phyloP scores from a whole-genome alignment of 1,284 basidiomycete species.

The Moniliella sp. region DNA sequence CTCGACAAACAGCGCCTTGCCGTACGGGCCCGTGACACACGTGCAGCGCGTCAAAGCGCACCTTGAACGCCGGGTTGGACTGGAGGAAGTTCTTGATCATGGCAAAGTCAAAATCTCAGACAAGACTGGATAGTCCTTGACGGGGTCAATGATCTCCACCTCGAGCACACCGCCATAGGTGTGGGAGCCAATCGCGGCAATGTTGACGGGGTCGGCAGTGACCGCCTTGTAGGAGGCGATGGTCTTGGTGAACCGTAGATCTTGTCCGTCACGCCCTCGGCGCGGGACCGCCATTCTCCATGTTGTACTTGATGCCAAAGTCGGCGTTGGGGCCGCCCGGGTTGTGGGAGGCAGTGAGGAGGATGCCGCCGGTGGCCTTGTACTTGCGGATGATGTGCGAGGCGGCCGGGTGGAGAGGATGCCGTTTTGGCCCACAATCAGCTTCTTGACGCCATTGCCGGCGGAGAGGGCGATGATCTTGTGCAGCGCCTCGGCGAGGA shows the following conservation, averaged over 20 bases:
- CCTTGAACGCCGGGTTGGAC: slow-evolving; percentile 43
- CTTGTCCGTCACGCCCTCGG: slow-evolving; percentile 76
- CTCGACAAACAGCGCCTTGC: slow-evolving; percentile 63
- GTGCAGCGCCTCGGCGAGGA: slow-evolving; percentile 70
- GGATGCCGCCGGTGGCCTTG: slow-evolving; percentile 87
- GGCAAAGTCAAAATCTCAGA: slow-evolving; percentile 79
- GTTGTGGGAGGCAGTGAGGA: slow-evolving; percentile 93
- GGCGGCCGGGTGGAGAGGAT: slow-evolving; percentile 87
- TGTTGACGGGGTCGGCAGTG: slow-evolving; percentile 54
- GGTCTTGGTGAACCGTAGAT: slow-evolving; percentile 71
- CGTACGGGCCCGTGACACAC: slow-evolving; percentile 96
- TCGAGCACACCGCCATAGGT: slow-evolving; percentile 56
- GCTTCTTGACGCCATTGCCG: slow-evolving; percentile 43
- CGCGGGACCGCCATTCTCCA: slow-evolving; percentile 88
- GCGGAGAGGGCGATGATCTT: slow-evolving; percentile 74
- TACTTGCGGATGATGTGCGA: slow-evolving; percentile 85
- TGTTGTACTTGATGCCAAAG: slow-evolving; percentile 98
- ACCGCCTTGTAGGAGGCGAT: slow-evolving; percentile 68
- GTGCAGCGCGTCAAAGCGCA: slow-evolving; percentile 85
- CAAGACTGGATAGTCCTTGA: slow-evolving; percentile 70
- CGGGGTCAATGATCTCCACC: slow-evolving; percentile 81
- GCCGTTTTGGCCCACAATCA: slow-evolving; percentile 44
- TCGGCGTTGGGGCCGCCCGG: slow-evolving; percentile 89
- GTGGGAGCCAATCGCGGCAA: slow-evolving; percentile 59
- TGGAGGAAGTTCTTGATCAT: slow-evolving; percentile 76